phyloP scores from a whole-genome alignment of 1,284 basidiomycete genomes.

The Cerioporus squamosus region DNA sequence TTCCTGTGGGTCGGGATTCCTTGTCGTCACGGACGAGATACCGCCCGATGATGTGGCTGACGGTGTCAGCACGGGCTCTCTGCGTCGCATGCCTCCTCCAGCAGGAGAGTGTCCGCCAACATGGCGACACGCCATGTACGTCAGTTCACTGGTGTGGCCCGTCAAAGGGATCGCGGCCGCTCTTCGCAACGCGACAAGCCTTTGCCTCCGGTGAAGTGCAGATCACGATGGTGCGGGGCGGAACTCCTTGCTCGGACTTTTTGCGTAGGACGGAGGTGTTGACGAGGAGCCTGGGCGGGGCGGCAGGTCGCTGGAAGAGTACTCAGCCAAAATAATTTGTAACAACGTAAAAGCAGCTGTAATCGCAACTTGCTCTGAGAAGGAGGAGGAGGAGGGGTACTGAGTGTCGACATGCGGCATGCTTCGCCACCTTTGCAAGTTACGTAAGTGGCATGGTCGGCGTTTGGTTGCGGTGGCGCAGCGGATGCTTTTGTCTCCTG shows the following conservation, averaged over 20 bases:
- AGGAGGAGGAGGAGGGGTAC: no score
- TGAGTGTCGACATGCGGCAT: no score
- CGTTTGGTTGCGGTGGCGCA: no score
- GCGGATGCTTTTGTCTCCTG: no score
- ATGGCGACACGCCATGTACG: conserved; percentile 30
- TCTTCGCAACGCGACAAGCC: background rate
- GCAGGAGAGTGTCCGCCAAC: conserved; percentile 10
- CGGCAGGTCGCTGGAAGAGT: no score
- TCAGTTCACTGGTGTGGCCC: conserved; percentile 28
- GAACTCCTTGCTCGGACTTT: background rate
- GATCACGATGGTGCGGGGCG: background rate
- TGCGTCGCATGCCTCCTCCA: background rate
- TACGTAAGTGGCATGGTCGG: no score
- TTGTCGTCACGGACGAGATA: conserved; percentile 2
- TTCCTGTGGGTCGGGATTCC: background rate
- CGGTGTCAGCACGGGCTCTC: background rate
- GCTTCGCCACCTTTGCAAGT: no score
- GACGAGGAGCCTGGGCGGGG: no score
- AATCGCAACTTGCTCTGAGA: no score
- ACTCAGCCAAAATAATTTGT: no score
- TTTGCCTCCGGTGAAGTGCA: background rate
- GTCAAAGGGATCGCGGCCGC: background rate
- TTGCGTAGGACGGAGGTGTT: background rate
- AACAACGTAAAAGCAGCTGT: no score
- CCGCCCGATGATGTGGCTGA: background rate